Evolutionary conservation across 2,329 filamentous ascomycete genomes (phyloP), one percentile per base, ranked within the genome.

Genomic region (Aspergillus melleus): DNA sequence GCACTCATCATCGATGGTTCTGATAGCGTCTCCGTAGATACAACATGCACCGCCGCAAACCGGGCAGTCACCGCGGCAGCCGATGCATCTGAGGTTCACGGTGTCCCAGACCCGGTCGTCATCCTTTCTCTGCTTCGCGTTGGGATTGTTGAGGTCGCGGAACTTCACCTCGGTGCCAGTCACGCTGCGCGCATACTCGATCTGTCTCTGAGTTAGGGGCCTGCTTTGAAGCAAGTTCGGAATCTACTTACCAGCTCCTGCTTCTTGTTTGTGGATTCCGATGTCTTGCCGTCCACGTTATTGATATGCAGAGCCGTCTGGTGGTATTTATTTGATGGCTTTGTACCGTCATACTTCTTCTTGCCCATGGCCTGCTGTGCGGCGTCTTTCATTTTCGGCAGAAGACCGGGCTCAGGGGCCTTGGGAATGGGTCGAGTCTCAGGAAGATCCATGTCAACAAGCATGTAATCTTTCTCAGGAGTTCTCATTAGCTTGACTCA

Each of bases 1-100:
- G 4, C 61, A 61, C 16, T 62, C 52, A 19, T 66, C 56, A 22
- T 63, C 57, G 14, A 59, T 46, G 3, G 57, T 60, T 12, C 49
- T 24, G 8, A 32, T 39, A 8, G 58, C 58, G 39, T 67, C 62
- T 57, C 66, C 61, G 55, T 66, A 72, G n/a, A 73, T 66, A 55
- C 75, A 77, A 61, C 75, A 77, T 9, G 70, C 55, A 16, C 57
- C 63, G 19, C 61, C 60, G 55, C 74, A 77, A 50, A 68, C 46
- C 10, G 68, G 66, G 55, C 74, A 77, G 42, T 55, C 55, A 9
- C 58, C 67, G 11, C 55, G 32, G 54, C 74, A 76, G 24, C 56
- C 61, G 4, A 66, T 68, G 62, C 74, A 76, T 49, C 68, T 65
- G 19, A 75, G 66, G 53, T 75, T 75, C 60, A 62, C 72, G 14